Percentiles rank a stretch among this genome's conserved stretches.
Conservation (phyloP, 345 rosid genomes). For the Microcos paniculata region DNA sequence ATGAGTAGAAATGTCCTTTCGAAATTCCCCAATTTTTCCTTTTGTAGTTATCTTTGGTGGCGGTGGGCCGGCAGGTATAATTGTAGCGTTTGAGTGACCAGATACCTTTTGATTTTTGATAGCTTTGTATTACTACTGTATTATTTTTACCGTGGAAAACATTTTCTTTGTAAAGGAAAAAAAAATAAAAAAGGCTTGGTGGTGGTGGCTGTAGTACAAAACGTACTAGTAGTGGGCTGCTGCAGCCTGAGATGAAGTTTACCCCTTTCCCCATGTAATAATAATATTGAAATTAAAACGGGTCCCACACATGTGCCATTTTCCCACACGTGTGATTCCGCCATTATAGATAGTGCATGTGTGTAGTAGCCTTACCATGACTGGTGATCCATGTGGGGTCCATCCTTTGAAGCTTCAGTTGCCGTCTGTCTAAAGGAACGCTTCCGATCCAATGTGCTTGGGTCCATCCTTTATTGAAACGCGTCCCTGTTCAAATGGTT, state of each 20-base stretch:
- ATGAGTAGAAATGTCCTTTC: not conserved
- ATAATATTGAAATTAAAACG: not conserved
- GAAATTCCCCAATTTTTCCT: not conserved
- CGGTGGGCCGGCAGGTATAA: too few species aligned
- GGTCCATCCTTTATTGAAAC: not conserved
- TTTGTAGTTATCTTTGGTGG: not conserved
- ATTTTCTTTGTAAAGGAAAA: too few species aligned
- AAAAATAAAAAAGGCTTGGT: too few species aligned
- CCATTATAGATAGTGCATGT: not conserved
- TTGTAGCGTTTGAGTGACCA: too few species aligned
- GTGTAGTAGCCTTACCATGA: not conserved
- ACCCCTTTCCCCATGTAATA: too few species aligned
- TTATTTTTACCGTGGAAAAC: not conserved
- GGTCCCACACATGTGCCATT: constrained; percentile 6
- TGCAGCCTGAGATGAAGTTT: not conserved
- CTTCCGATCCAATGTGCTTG: not conserved
- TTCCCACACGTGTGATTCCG: constrained; percentile 10
- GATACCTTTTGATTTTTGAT: too few species aligned
- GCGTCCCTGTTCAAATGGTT: not conserved
- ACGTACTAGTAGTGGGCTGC: too few species aligned
- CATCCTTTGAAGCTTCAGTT: not conserved
- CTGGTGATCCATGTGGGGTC: not conserved
- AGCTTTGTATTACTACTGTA: too few species aligned
- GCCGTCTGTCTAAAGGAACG: not conserved
- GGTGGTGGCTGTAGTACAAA: too few species aligned